Base-by-base conservation (phyloP, 805 yeast species). In the Pichia rugopelliculosa region DNA sequence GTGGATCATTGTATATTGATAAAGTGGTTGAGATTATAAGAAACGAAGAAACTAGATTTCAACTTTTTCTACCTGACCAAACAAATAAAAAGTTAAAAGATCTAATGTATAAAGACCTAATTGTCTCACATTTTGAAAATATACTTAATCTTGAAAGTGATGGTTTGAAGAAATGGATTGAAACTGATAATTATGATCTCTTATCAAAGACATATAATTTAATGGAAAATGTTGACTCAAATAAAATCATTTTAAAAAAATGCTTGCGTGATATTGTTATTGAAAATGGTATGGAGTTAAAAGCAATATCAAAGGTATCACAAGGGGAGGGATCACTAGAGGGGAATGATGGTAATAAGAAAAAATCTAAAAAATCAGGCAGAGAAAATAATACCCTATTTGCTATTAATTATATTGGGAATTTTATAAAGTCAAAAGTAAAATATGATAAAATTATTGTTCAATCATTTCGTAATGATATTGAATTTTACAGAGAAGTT, bases 351-450 rank as follows among this genome's bases (percentile, higher is more conserved):
- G 53, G 33, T 48, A 48, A 34, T 47, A 48, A 25, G 53, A 56
- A 55, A 60, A 42, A 44, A 26, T 11, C n/a, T 1, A 44, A 20
- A 51, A 58, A 42, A 44, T 51, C 54, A 21, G 36, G 47, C 44
- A 55, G 69, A 54, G 67, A 73, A 58, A 55, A 58, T 42, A 65
- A 74, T 49, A 63, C 81, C 9, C 66, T 70, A 44, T 76, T 74
- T 54, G 93, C 95, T 0, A 71, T 77, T 3, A 70, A 71, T 45
- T 89, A 95, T 91, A 74, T 86, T 10, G 76, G 76, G 39, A 69
- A 74, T 25, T 72, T 86, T 3, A 60, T 86, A 11, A 62, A 59
- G 11, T 66, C 79, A 48, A 81, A 76, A 53, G 67, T 66, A 6
- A 77, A 77, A 49, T 78, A 77, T 55, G 75, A 74, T 34, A 26